Evolutionary conservation across 2,329 filamentous ascomycete species (phyloP).

Genomic region (Pleomassaria siparia): DNA sequence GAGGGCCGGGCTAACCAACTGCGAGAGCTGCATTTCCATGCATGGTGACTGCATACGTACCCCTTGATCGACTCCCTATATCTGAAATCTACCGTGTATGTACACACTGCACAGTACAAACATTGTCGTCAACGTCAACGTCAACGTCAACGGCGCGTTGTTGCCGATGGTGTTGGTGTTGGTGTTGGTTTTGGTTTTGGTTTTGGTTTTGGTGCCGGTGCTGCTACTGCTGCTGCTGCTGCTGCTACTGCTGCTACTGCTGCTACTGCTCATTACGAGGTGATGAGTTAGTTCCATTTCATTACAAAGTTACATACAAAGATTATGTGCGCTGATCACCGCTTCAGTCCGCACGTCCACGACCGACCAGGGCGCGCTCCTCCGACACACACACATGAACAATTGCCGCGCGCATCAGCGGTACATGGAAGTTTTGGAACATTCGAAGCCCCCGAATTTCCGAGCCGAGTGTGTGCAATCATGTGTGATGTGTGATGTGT

Average conservation of each 20-base stretch:
- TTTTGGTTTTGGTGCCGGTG: no score
- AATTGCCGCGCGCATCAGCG: background rate
- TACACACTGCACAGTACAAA: background rate
- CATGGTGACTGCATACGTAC: constrained; percentile 1
- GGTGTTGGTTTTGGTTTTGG: no score
- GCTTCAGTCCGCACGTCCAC: background rate
- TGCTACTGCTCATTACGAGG: no score
- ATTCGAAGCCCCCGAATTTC: background rate
- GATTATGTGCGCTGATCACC: background rate
- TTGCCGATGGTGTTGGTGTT: no score
- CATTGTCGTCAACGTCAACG: background rate
- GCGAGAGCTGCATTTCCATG: background rate
- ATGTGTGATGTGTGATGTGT: no score
- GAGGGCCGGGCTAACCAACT: background rate
- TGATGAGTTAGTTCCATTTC: no score
- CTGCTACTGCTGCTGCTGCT: no score
- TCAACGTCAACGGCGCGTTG: background rate
- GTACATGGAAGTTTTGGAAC: background rate
- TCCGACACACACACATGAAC: background rate
- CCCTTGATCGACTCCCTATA: background rate
- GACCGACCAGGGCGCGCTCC: background rate
- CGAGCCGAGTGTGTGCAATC: no score
- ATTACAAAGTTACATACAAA: no score
- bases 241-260: no score
- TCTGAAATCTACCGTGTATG: background rate